Percentiles rank a stretch among this genome's conserved stretches.
Evolutionary conservation across 176 grass and related monocot species (phyloP).

Genomic region (Oryza brachyantha): DNA sequence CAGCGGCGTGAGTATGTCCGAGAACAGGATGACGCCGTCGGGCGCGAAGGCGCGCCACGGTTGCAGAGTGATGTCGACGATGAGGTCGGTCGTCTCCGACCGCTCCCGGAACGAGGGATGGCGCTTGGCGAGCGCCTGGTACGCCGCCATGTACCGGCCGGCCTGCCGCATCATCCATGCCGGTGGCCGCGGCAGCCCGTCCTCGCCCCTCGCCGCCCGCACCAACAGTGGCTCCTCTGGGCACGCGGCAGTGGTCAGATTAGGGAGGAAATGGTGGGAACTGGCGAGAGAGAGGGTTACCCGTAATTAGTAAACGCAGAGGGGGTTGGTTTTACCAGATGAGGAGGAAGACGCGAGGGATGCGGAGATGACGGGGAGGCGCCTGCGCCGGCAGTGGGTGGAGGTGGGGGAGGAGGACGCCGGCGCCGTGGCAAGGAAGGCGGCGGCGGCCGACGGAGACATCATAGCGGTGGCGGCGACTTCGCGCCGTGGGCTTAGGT

Average conservation of each 20-base stretch:
- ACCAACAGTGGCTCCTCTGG: conserved; percentile 83
- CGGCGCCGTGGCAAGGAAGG: conserved; percentile 31
- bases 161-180: conserved; percentile 99
- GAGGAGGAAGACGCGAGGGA: conserved; percentile 32
- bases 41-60: conserved; percentile 81
- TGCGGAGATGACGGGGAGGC: conserved; percentile 8
- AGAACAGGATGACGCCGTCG: conserved; percentile 97
- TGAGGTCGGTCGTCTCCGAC: conserved; percentile 87
- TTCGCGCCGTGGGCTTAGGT: not conserved
- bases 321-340: conserved; percentile 25
- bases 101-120: conserved; percentile 90
- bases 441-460: conserved; percentile 1
- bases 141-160: conserved; percentile 89
- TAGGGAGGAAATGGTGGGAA: conserved; percentile 13
- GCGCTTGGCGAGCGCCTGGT: conserved; percentile 82
- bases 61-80: conserved; percentile 94
- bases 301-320: not conserved
- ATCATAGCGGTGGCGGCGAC: conserved; percentile 6
- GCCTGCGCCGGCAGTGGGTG: not conserved
- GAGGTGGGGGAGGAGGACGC: not conserved
- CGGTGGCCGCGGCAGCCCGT: conserved; percentile 59
- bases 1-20: conserved; percentile 93
- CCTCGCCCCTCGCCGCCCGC: conserved; percentile 72
- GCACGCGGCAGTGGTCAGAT: conserved; percentile 16
- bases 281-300: not conserved